phyloP scores from a whole-genome alignment of 805 yeast genomes.

The Saccharomyces jurei region DNA sequence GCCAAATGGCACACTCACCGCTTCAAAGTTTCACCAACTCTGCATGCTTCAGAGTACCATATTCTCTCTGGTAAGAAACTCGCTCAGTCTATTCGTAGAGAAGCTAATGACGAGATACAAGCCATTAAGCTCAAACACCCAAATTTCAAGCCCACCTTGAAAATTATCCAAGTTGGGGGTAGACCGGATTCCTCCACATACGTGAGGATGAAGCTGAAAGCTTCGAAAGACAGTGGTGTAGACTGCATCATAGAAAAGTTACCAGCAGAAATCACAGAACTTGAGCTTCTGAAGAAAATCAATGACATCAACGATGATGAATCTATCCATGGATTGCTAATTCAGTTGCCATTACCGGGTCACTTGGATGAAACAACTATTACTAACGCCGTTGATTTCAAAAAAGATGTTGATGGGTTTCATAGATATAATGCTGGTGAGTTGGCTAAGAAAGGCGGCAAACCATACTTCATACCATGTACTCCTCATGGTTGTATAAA shows the following conservation, averaged over 20 bases:
- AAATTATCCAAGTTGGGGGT: constrained; percentile 69
- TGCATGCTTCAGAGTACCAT: constrained; percentile 15
- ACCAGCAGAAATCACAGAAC: constrained; percentile 49
- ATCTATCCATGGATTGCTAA: constrained; percentile 61
- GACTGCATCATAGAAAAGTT: constrained; percentile 52
- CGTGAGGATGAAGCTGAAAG: constrained; percentile 72
- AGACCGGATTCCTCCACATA: constrained; percentile 77
- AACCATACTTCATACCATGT: constrained; percentile 68
- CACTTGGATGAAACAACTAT: constrained; percentile 61
- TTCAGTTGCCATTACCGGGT: constrained; percentile 69
- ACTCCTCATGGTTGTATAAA: constrained; percentile 77
- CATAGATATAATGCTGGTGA: constrained; percentile 74
- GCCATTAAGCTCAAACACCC: constrained; percentile 34
- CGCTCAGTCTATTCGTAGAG: constrained; percentile 38
- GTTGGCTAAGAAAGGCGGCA: constrained; percentile 62
- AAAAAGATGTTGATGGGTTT: constrained; percentile 79
- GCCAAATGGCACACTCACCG: neutral
- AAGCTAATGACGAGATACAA: constrained; percentile 34
- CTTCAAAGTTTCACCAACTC: constrained; percentile 1
- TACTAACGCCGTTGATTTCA: constrained; percentile 56
- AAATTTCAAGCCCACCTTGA: constrained; percentile 54
- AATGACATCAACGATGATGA: constrained; percentile 49
- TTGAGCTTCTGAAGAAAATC: constrained; percentile 47
- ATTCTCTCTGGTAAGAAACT: constrained; percentile 42
- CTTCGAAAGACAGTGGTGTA: constrained; percentile 64